Base-by-base conservation (phyloP, 805 yeast species). In the Monosporozyma aquatica region DNA sequence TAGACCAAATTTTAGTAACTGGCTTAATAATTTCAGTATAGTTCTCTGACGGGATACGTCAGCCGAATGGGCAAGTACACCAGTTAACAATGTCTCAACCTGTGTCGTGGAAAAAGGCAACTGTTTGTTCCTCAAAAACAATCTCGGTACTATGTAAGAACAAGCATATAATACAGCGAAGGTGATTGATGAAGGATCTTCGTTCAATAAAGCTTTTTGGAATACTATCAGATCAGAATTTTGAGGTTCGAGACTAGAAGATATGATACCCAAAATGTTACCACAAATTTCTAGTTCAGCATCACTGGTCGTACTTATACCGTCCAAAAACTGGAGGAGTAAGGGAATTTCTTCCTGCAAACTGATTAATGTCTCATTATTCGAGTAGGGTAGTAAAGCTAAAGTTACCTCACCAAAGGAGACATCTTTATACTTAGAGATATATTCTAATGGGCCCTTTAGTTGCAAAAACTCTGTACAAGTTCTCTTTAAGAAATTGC, bases 251-350 rank as follows among this genome's bases (percentile, higher is more conserved):
- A 32, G 15, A 25, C 42, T 39, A 8, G 46, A 24, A 9, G 49
- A 70, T 43, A 76, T 60, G 4, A 76, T 68, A 22, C 78, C 83
- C 25, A 76, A 49, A 2, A 68, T 49, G 41, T 64, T 68, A 5
- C 77, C 69, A 5, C 72, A 66, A 38, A 67, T 62, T 14, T 55
- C 48, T 11, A 61, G 37, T n/a, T 58, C 54, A 1, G 44, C 47
- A 28, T 58, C 55, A n/a, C 45, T 53, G 5, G 46, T 44, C 4
- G 43, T 40, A 10, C 48, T 47, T 3, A 49, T 36, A 5, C 49
- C 46, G 4, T 48, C 48, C 18, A 64, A 39, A 21, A 47, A 47
- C 1, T 47, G 48, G 2, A 62, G 40, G 2, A 74, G 45, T 1
- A 50, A 43, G 0, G 56, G 53, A 3, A 61, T 40, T 26, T 46